Base-by-base conservation (phyloP, 83 land plant species). In the Picea engelmannii region DNA sequence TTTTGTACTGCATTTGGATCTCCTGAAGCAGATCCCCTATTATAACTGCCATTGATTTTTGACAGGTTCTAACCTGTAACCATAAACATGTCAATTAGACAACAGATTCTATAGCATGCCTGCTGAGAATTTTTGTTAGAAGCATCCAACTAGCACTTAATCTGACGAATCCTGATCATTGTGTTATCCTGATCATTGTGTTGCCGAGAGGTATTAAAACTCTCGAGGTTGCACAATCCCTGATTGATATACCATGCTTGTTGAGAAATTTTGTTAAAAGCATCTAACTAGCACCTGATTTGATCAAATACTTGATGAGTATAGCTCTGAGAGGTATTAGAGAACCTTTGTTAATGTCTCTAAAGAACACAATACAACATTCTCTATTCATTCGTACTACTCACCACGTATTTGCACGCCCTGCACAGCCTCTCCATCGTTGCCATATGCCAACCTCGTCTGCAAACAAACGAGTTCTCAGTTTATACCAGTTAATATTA, bases 331-430 rank as follows among this genome's bases (percentile, higher is more conserved):
- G 55, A 52, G 11, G 13, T 52, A 52, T 52, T 10, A 52, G 12
- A 52, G 2, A 52, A 52, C 55, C 10, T 10, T 10, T 52, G 55
- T 11, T 52, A 52, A 52, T 9, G 55, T 52, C 55, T 52, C 55
- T 52, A 52, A 52, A 52, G 12, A 10, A 52, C 13, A 52, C 55
- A 52, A 52, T 52, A 11, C 55, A 52, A 52, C 11, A 52, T 52
- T 52, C 11, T 52, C 12, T 52, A 52, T 11, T 52, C 55, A 52
- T 52, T 52, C 55, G 13, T 11, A 55, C 63, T 31, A 77, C 96
- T 92, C 86, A 97, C 99, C 75, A 95, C 98, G 92, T 92, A 96
- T 89, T 97, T 97, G 92, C 99, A 97, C 4, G 98, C 97, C 31
- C 95, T 91, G 81, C 98, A 97, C 20, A 95, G 91, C 38, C 94